Evolutionary conservation across 768 basidiomycete genomes (phyloP).

Genomic region (Amanita jacksonii): DNA sequence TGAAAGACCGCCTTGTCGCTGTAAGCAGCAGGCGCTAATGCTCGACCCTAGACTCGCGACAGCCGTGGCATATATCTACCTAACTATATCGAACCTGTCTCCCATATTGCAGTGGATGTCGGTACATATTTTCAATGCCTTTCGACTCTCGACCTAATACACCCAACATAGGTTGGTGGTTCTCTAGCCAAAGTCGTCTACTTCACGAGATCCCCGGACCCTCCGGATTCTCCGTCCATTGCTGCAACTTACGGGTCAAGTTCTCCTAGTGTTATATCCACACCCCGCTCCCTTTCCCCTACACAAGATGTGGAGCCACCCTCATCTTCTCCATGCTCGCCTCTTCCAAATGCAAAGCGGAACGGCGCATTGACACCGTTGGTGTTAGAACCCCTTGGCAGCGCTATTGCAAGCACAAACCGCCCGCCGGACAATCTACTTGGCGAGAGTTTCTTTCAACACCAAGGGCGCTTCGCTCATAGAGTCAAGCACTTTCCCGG

Average conservation of each 20-base stretch:
- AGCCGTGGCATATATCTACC: slow-evolving; percentile 96
- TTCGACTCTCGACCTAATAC: slow-evolving; percentile 12
- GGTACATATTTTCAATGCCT: slow-evolving; percentile 25
- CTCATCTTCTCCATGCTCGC: slow-evolving; percentile 20
- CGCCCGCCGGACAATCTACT: slow-evolving; percentile 34
- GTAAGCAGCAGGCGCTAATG: slow-evolving; percentile 5
- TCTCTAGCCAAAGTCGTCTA: slow-evolving; percentile 97
- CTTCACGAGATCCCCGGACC: slow-evolving; percentile 89
- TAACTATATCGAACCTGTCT: slow-evolving; percentile 94
- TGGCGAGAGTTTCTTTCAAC: slow-evolving; percentile 58
- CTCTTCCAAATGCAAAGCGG: slow-evolving; percentile 30
- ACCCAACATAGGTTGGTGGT: slow-evolving; percentile 75
- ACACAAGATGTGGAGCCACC: no score
- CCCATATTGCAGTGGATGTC: slow-evolving; percentile 96
- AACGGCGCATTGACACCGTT: slow-evolving; percentile 81
- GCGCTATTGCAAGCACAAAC: slow-evolving; percentile 24
- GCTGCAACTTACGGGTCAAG: slow-evolving; percentile 50
- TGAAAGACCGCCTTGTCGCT: slow-evolving; percentile 18
- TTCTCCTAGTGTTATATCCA: no score
- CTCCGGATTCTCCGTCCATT: slow-evolving; percentile 68
- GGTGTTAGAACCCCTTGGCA: slow-evolving; percentile 46
- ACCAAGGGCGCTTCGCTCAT: slow-evolving; percentile 30
- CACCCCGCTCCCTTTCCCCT: no score
- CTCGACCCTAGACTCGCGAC: slow-evolving; percentile 62
- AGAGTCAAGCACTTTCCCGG: slow-evolving; percentile 67